Base-by-base conservation (phyloP, 805 yeast species). In the Wickerhamomyces bisporus region DNA sequence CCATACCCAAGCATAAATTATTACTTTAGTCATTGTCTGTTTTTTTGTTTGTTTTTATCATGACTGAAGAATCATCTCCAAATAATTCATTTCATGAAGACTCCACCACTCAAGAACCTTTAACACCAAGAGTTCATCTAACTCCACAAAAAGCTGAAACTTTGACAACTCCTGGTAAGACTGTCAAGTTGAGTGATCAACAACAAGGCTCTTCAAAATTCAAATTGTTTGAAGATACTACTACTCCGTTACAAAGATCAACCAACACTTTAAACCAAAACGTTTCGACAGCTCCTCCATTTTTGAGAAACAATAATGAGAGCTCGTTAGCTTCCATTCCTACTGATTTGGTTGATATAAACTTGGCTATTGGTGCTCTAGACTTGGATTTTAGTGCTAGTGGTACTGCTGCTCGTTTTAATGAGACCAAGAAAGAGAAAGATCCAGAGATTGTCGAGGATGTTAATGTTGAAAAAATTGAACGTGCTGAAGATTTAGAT, bases 381-480 rank as follows among this genome's bases (percentile, higher is more conserved):
- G 52, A 54, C 25, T 19, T 54, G 17, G 57, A 48, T 32, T 54
- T 50, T 38, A 49, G 50, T 26, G 32, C 26, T 17, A 19, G 39
- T 17, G 50, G 50, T 26, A 30, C 26, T 17, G 24, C 41, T 17
- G 24, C 34, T n/a, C 36, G 36, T 16, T 24, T 19, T 23, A 16
- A 18, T 7, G 26, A 10, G 3, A 36, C 38, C 13, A 17, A 31
- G 19, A 28, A 21, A 15, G 35, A 25, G n/a, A 37, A 34, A 8
- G 46, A 36, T 25, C 32, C 38, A 14, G 36, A 40, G 27, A 24
- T 39, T 16, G 23, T 35, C 15, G 38, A 28, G 20, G 36, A 32
- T 11, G 21, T 30, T 31, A 52, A 58, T 18, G 58, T 61, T 13
- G 62, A 60, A 11, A 53, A 53, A 20, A 58, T 63, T n/a, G 56